phyloP scores from a whole-genome alignment of 2,329 filamentous ascomycete species.

The Sphaerulina musiva region DNA sequence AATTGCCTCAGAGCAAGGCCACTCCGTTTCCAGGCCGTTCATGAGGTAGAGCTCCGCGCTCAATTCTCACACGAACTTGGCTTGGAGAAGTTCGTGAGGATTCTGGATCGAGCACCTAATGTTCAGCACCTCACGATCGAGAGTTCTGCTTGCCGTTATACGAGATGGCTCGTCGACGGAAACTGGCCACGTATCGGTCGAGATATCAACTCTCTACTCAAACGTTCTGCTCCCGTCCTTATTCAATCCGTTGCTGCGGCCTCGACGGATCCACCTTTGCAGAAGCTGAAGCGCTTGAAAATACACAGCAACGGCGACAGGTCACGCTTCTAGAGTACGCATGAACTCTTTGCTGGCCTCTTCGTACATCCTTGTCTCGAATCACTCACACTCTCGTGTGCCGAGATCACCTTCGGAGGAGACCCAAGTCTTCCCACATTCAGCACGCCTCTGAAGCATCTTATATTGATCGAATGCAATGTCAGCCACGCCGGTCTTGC shows the following conservation, averaged over 20 bases:
- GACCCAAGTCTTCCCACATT: background rate
- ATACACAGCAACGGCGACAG: slow-evolving; percentile 5
- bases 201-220: background rate
- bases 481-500: background rate
- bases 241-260: background rate
- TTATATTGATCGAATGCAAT: slow-evolving; percentile 8
- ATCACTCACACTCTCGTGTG: slow-evolving; percentile 5
- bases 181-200: slow-evolving; percentile 2
- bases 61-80: background rate
- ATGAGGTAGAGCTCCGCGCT: slow-evolving; percentile 2
- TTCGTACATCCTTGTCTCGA: slow-evolving; percentile 5
- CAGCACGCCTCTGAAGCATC: slow-evolving; percentile 1
- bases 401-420: background rate
- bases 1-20: background rate
- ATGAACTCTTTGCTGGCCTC: background rate
- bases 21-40: background rate
- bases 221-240: background rate
- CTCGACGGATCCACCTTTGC: background rate
- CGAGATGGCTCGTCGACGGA: background rate
- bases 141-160: slow-evolving; percentile 1
- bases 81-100: slow-evolving; percentile 2
- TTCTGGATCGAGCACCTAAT: background rate
- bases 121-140: background rate
- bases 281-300: background rate
- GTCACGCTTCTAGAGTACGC: background rate